These are phyloP conservation scores for Mycena crocata DNA, from an alignment of 768 basidiomycete species.

Conservation along the genomic window DNA sequence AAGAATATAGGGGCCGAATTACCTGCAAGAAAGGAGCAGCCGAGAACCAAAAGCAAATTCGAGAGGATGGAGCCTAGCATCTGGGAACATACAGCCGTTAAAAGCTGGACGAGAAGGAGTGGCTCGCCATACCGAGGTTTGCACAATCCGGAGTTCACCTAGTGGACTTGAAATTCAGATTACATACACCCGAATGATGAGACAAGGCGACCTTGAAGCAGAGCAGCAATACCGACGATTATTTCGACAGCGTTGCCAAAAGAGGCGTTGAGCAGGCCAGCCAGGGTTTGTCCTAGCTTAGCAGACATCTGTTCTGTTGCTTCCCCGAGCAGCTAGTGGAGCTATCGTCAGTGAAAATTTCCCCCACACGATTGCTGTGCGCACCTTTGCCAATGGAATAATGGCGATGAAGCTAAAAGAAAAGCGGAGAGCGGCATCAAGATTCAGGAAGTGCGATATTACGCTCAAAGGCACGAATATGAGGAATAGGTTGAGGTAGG, in stretches of 20 bases:
- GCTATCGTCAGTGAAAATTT: too few species aligned
- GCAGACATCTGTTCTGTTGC: slow-evolving; percentile 86
- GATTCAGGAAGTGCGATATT: too few species aligned
- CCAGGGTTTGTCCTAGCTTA: slow-evolving; percentile 85
- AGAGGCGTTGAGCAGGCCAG: slow-evolving; percentile 87
- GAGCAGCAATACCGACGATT: slow-evolving; percentile 88
- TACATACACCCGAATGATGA: not conserved
- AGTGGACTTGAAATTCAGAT: slow-evolving; percentile 28
- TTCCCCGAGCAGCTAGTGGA: too few species aligned
- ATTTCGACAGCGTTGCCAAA: slow-evolving; percentile 90
- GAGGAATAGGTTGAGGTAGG: slow-evolving; percentile 81
- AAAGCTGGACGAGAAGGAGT: too few species aligned
- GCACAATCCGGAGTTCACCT: slow-evolving; percentile 90
- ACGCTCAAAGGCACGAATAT: slow-evolving; percentile 82
- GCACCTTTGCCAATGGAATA: slow-evolving; percentile 87
- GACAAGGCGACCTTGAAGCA: slow-evolving; percentile 76
- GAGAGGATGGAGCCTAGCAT: slow-evolving; percentile 94
- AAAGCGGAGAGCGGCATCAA: slow-evolving; percentile 82
- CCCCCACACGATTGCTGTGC: slow-evolving; percentile 29
- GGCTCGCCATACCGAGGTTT: slow-evolving; percentile 84
- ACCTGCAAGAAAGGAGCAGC: slow-evolving; percentile 91
- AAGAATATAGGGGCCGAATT: slow-evolving; percentile 34
- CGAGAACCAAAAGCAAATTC: too few species aligned
- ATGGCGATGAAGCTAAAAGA: slow-evolving; percentile 84
- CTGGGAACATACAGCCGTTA: slow-evolving; percentile 49